phyloP scores from a whole-genome alignment of 2,329 filamentous ascomycete genomes.

The Xylariaceae sp. region DNA sequence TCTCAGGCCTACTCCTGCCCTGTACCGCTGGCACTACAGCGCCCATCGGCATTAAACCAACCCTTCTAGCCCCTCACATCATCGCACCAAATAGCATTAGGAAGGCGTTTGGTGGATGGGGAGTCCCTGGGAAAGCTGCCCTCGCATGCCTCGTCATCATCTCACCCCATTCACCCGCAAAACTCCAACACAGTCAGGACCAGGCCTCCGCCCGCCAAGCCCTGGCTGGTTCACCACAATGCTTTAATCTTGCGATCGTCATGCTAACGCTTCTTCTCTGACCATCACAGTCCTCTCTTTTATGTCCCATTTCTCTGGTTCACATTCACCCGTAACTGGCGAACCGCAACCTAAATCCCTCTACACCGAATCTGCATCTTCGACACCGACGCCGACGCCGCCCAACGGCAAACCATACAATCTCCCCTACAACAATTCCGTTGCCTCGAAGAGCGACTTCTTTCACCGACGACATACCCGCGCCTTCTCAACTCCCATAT shows the following conservation, averaged over 20 bases:
- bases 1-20: no score
- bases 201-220: constrained; percentile 1
- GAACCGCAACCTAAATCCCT: constrained; percentile 30
- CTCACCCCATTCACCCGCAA: constrained; percentile 4
- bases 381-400: constrained; percentile 14
- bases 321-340: constrained; percentile 33
- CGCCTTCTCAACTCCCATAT: constrained; percentile 20
- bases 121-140: not conserved
- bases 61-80: no score
- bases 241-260: constrained; percentile 12
- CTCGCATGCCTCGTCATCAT: not conserved
- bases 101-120: no score
- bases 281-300: constrained; percentile 70
- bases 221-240: not conserved
- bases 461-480: constrained; percentile 21
- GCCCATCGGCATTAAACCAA: no score
- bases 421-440: constrained; percentile 11
- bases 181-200: constrained; percentile 1
- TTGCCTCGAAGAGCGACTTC: constrained; percentile 15
- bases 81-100: no score
- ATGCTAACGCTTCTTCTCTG: constrained; percentile 28
- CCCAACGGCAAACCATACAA: constrained; percentile 14
- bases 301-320: constrained; percentile 72
- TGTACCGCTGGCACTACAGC: no score
- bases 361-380: constrained; percentile 19